Evolutionary conservation across 2,329 filamentous ascomycete species (phyloP).

Genomic region (Diplodia sapinea): DNA sequence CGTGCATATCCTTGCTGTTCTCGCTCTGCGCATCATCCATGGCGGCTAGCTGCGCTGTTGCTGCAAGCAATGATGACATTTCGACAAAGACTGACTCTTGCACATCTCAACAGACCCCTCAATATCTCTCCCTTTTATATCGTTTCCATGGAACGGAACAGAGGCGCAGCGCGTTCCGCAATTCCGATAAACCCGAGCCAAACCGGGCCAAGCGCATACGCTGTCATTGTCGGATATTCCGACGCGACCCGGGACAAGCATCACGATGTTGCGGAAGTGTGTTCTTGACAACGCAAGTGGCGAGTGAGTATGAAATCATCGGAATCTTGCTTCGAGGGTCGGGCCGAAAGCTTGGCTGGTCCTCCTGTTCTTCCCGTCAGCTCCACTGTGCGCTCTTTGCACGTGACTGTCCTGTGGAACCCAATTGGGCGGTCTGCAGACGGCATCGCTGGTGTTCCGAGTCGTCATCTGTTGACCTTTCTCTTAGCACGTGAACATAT

Average conservation of each 20-base stretch:
- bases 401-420: conserved; percentile 16
- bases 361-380: neutral
- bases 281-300: neutral
- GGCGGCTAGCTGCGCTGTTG: neutral
- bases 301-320: neutral
- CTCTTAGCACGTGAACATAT: neutral
- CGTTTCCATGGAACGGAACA: neutral
- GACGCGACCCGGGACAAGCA: neutral
- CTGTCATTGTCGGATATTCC: neutral
- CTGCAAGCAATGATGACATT: conserved; percentile 11
- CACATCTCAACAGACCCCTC: neutral
- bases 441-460: neutral
- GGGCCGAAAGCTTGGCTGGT: conserved; percentile 13
- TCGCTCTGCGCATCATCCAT: neutral
- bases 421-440: conserved; percentile 21
- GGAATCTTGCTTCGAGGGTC: conserved; percentile 4
- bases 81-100: neutral
- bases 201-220: neutral
- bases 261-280: neutral
- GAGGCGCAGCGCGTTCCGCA: conserved; percentile 1
- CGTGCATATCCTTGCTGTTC: neutral
- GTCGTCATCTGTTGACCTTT: neutral
- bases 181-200: neutral
- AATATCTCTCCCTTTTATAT: neutral
- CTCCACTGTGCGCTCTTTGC: conserved; percentile 9